Base-by-base conservation (phyloP, 768 basidiomycete species). In the Lyophyllum atratum region DNA sequence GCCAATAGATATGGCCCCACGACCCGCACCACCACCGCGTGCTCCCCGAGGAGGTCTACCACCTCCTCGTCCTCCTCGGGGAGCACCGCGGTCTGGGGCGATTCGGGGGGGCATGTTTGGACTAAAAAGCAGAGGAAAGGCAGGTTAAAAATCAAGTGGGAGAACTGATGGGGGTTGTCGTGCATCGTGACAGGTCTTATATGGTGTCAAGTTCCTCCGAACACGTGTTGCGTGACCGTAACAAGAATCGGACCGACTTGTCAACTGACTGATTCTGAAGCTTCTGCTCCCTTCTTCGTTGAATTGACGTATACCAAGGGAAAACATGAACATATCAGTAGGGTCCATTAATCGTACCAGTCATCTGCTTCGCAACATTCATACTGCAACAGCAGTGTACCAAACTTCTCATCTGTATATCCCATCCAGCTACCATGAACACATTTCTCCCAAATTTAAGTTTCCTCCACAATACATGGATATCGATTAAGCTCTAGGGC, bases 1-100 rank as follows among this genome's bases (percentile, higher is more conserved):
- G 61, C 66, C 61, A 63, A 62, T 59, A 9, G 64, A 61, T 55
- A 60, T 59, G 64, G 66, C 66, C 44, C 66, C 71, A 62, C 71
- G 73, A 64, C 61, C 57, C 45, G 65, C 66, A 65, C 68, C 72
- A 57, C 48, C 46, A 42, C 69, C 60, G 24, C 60, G 68, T 42
- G 69, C 59, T 58, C 64, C 64, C 44, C 61, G 58, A 51, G 50
- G 29, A 56, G 58, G 49, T 17, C 58, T 42, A 48, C 61, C 55
- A 47, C 67, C 66, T 37, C 61, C 55, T 49, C 66, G 65, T 55
- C 71, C 64, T 46, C 71, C 64, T 44, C 64, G 54, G 50, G 64
- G 51, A 66, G 59, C 56, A 58, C 64, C 55, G 50, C 48, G 31
- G 33, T 67, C 59, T 62, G 61, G 55, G 10, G 55, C 61, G 45